phyloP scores from a whole-genome alignment of 179 eudicot species.

The Patellifolia procumbens region DNA sequence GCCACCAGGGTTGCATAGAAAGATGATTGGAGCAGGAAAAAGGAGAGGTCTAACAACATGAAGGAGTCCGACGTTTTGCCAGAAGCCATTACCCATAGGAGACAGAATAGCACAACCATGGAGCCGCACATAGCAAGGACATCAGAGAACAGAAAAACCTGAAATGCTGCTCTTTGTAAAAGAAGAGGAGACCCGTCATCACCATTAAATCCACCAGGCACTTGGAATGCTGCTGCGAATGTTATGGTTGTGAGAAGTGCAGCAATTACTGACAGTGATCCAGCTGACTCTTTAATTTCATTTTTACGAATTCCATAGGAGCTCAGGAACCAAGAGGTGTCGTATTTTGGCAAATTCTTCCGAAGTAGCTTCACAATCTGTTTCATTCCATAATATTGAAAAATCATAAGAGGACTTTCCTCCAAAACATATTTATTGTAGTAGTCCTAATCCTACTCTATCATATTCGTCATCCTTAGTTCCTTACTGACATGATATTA shows the following conservation, averaged over 20 bases:
- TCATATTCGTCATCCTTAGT: too few relatives aligned
- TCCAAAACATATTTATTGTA: neutral
- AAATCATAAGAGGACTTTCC: neutral
- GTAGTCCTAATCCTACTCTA: neutral
- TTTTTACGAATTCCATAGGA: conserved; percentile 11
- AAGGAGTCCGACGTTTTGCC: neutral
- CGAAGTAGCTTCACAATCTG: neutral
- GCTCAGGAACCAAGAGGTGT: neutral
- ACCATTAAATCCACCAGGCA: conserved; percentile 16
- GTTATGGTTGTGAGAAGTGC: conserved; percentile 20
- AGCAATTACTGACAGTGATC: conserved; percentile 16
- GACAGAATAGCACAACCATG: conserved; percentile 13
- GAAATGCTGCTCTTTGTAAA: conserved; percentile 6
- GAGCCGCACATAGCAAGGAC: conserved; percentile 19
- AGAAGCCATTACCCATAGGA: conserved; percentile 16
- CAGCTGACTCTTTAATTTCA: conserved; percentile 8
- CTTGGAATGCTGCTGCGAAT: conserved; percentile 21
- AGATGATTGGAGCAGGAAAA: neutral
- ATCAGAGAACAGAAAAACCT: conserved; percentile 8
- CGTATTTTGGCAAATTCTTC: neutral
- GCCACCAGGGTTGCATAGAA: conserved; percentile 18
- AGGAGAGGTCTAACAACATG: conserved; percentile 17
- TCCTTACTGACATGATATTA: too few relatives aligned
- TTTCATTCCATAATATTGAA: neutral
- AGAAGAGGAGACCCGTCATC: conserved; percentile 7